These are phyloP conservation scores for Cutaneotrichosporon cutaneum DNA, from an alignment of 1,284 basidiomycete species.

Conservation along the genomic window DNA sequence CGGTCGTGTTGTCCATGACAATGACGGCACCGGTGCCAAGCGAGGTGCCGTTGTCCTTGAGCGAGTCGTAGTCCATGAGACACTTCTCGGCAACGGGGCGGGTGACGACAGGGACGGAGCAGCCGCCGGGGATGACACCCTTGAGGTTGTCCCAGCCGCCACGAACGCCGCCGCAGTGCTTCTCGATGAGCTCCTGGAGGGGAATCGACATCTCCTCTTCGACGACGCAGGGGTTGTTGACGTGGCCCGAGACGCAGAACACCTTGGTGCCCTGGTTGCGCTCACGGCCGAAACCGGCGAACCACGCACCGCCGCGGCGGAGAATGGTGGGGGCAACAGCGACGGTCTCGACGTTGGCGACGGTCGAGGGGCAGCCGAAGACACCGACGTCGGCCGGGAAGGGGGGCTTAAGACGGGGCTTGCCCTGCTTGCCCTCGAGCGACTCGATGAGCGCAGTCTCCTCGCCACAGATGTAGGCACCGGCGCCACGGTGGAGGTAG, in stretches of 20 bases:
- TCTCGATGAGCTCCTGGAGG: slow-evolving; percentile 87
- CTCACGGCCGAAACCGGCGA: slow-evolving; percentile 85
- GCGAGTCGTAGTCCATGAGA: slow-evolving; percentile 98
- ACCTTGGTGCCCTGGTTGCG: slow-evolving; percentile 95
- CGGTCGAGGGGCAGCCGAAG: slow-evolving; percentile 95
- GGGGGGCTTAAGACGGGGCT: slow-evolving; percentile 97
- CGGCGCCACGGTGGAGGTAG: slow-evolving; percentile 94
- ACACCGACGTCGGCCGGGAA: slow-evolving; percentile 98
- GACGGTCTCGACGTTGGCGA: slow-evolving; percentile 98
- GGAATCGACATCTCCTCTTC: slow-evolving; percentile 99
- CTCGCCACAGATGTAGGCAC: slow-evolving; percentile 98
- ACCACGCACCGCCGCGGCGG: slow-evolving; percentile 88
- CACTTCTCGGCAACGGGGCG: slow-evolving; percentile 77
- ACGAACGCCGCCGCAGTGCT: slow-evolving; percentile 90
- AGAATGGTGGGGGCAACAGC: slow-evolving; percentile 96
- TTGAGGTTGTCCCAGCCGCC: slow-evolving; percentile 94
- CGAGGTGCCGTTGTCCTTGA: slow-evolving; percentile 91
- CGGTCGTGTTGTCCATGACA: slow-evolving; percentile 97
- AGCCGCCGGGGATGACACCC: slow-evolving; percentile 92
- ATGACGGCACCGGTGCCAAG: slow-evolving; percentile 97
- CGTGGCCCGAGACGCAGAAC: slow-evolving; percentile 93
- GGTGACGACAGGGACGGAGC: slow-evolving; percentile 91
- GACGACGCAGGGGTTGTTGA: slow-evolving; percentile 96
- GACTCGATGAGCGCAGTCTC: slow-evolving; percentile 98
- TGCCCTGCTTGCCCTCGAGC: slow-evolving; percentile 95